Conservation (phyloP, 2,329 filamentous ascomycete genomes). For the Pestalotiopsis sp. region DNA sequence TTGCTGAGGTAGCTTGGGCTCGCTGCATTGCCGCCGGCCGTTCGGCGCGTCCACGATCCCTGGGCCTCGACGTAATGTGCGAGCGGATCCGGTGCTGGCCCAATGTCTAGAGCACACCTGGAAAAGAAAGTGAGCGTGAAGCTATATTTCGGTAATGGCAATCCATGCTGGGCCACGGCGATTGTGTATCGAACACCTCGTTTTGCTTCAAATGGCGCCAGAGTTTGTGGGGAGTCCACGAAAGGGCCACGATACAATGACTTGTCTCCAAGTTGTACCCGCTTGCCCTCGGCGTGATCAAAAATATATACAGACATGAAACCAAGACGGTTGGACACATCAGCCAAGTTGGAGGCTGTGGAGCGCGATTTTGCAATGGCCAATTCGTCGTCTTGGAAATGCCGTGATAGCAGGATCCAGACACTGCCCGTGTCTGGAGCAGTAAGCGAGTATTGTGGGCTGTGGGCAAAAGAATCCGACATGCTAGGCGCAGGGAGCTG, state of each 20-base stretch:
- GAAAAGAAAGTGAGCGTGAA: slow-evolving; percentile 89
- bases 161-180: slow-evolving; percentile 77
- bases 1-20: slow-evolving; percentile 80
- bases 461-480: slow-evolving; percentile 61
- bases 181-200: slow-evolving; percentile 52
- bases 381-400: slow-evolving; percentile 75
- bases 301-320: slow-evolving; percentile 91
- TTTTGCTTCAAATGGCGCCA: slow-evolving; percentile 71
- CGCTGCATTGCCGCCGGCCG: slow-evolving; percentile 82
- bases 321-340: slow-evolving; percentile 62
- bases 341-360: slow-evolving; percentile 35
- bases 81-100: slow-evolving; percentile 64
- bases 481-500: slow-evolving; percentile 53
- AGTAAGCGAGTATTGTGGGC: slow-evolving; percentile 73
- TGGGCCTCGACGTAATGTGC: slow-evolving; percentile 58
- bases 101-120: slow-evolving; percentile 61
- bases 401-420: slow-evolving; percentile 85
- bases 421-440: slow-evolving; percentile 63
- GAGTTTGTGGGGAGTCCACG: slow-evolving; percentile 90
- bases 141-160: slow-evolving; percentile 74
- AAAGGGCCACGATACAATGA: slow-evolving; percentile 78
- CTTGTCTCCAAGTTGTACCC: slow-evolving; percentile 75
- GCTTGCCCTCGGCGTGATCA: slow-evolving; percentile 63
- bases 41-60: slow-evolving; percentile 76
- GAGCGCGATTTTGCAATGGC: slow-evolving; percentile 52